phyloP scores from a whole-genome alignment of 345 rosid genomes.

The Arabidopsis suecica region DNA sequence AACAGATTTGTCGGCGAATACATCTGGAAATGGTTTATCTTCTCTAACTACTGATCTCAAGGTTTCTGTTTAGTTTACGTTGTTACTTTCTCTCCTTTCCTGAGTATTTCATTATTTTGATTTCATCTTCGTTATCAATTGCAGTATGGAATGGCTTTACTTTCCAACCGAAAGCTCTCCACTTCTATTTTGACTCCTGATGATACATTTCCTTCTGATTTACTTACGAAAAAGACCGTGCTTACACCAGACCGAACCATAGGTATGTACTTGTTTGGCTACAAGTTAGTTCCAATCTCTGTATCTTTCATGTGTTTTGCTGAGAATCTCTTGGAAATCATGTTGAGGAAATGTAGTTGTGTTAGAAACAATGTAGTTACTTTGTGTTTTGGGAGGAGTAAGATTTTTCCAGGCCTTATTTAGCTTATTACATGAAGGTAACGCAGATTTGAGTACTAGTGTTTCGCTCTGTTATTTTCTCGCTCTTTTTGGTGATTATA shows the following conservation, averaged over 20 bases:
- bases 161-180: slow-evolving; percentile 55
- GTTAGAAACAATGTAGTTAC: neutral
- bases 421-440: slow-evolving; percentile 17
- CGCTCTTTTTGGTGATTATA: slow-evolving; percentile 5
- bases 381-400: neutral
- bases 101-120: neutral
- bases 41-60: slow-evolving; percentile 33
- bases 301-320: neutral
- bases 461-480: slow-evolving; percentile 12
- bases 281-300: neutral
- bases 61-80: slow-evolving; percentile 32
- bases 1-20: slow-evolving; percentile 31
- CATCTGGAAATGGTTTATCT: slow-evolving; percentile 33
- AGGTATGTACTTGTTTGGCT: slow-evolving; percentile 50
- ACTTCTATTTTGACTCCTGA: slow-evolving; percentile 58
- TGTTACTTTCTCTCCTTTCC: neutral
- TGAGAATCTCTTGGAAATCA: neutral
- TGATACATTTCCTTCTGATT: slow-evolving; percentile 64
- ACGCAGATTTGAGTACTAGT: neutral
- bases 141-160: slow-evolving; percentile 53
- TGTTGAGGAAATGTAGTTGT: neutral
- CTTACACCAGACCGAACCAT: slow-evolving; percentile 58
- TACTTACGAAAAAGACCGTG: slow-evolving; percentile 56
- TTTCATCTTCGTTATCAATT: slow-evolving; percentile 25
- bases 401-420: neutral